Percentiles rank a stretch among this genome's conserved stretches.
Conservation (phyloP, 805 yeast genomes). For the Candida nanaspora region DNA sequence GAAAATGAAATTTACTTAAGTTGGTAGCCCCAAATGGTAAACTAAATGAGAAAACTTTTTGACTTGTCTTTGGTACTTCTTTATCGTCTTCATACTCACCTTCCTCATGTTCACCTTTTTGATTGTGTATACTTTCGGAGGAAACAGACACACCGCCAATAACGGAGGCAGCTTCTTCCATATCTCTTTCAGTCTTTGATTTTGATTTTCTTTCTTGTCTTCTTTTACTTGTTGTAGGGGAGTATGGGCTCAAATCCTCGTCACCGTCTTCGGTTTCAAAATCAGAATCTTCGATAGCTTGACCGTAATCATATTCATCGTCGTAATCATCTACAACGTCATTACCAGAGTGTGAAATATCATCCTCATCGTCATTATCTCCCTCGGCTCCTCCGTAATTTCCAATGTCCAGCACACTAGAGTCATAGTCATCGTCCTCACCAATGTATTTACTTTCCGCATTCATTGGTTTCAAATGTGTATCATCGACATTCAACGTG, state of each 20-base stretch:
- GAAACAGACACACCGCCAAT: constrained; percentile 9
- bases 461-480: too few species aligned
- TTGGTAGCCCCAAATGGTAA: constrained; percentile 48
- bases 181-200: constrained; percentile 1
- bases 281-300: background rate
- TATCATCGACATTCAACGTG: background rate
- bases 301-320: constrained; percentile 1
- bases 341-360: background rate
- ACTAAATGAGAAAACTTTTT: constrained; percentile 47
- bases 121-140: background rate
- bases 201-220: background rate
- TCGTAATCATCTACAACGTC: background rate
- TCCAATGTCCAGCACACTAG: constrained; percentile 1
- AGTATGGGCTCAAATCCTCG: background rate
- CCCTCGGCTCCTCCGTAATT: constrained; percentile 1
- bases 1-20: constrained; percentile 1
- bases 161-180: constrained; percentile 9
- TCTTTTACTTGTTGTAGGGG: background rate
- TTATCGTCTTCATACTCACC: background rate
- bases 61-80: constrained; percentile 5
- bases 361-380: background rate
- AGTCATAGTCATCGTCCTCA: background rate
- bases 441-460: background rate
- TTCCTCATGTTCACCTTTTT: background rate
- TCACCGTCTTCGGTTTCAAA: constrained; percentile 1